phyloP scores from a whole-genome alignment of 345 rosid species.

The Hypericum androsaemum region DNA sequence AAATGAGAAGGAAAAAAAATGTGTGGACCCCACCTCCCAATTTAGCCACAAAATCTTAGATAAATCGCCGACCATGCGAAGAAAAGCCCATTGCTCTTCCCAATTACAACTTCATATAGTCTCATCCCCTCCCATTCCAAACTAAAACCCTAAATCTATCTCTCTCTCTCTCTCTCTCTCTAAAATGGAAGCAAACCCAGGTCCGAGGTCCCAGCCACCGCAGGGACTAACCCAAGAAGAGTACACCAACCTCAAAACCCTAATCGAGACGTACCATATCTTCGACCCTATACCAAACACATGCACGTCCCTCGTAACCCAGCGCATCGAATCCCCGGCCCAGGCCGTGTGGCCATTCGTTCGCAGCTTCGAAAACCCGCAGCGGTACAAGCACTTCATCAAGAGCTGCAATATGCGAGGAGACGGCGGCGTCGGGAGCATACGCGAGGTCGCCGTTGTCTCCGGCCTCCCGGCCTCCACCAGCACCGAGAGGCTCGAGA shows the following conservation, averaged over 20 bases:
- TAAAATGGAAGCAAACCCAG: neutral
- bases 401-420: constrained; percentile 52
- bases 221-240: constrained; percentile 51
- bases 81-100: no score
- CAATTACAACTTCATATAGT: no score
- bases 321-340: constrained; percentile 61
- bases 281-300: constrained; percentile 40
- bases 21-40: no score
- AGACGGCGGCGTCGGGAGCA: constrained; percentile 53
- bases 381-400: constrained; percentile 77
- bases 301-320: constrained; percentile 67
- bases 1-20: no score
- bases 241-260: constrained; percentile 32
- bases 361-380: constrained; percentile 57
- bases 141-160: no score
- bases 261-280: constrained; percentile 48
- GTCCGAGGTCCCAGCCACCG: constrained; percentile 3
- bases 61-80: no score
- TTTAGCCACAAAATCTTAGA: no score
- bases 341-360: constrained; percentile 53
- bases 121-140: no score
- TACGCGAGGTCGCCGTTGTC: constrained; percentile 62
- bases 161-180: no score
- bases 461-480: constrained; percentile 88
- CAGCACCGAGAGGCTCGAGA: constrained; percentile 78